Evolutionary conservation across 371 early-diverging fungal genomes (phyloP), one percentile per base, ranked within the genome.

Genomic region (Batrachochytrium dendrobatidis): DNA sequence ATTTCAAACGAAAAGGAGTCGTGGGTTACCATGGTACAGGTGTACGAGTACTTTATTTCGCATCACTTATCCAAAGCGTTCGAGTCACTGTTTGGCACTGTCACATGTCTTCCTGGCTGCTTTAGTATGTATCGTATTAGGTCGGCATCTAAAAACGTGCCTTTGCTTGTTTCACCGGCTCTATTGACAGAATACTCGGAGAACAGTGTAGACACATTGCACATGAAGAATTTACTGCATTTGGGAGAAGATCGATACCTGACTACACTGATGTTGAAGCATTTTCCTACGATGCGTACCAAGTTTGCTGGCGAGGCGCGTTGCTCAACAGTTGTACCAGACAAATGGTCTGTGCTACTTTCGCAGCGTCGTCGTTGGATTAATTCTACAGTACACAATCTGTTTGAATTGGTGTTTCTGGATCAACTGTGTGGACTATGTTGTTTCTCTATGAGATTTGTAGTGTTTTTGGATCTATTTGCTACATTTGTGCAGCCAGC

Each of bases 241-340:
- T 66, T 73, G 67, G 80, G 72, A 64, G 81, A 69, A 66, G 75
- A 66, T 55, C 68, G 74, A 18, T 69, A 67, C 57, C 64, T 68
- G 71, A 99, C 99, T 0, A 99, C 99, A 0, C 76, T 99, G 20
- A 92, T 99, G 82, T 79, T 99, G 63, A 99, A 99, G 73, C 86
- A 92, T 61, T 99, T 97, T 77, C 95, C 97, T 44, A 86, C 89
- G 67, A 86, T 89, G 77, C 93, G 94, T 76, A 88, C 92, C 76
- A 89, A 91, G 58, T 99, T 98, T 72, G 89, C 92, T 2, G 83
- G 94, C 0, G 85, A 91, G 56, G 99, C 99, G 2, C 81, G 85
- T 60, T 96, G 98, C 70, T 81, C 83, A 68, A 99, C 99, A 1
- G 83, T 83, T 83, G 99, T 93, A 20, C 99, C 99, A 3, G 96